These are phyloP conservation scores for Heliosperma pusillum DNA, from an alignment of 148 eudicot species.

Conservation along the genomic window DNA sequence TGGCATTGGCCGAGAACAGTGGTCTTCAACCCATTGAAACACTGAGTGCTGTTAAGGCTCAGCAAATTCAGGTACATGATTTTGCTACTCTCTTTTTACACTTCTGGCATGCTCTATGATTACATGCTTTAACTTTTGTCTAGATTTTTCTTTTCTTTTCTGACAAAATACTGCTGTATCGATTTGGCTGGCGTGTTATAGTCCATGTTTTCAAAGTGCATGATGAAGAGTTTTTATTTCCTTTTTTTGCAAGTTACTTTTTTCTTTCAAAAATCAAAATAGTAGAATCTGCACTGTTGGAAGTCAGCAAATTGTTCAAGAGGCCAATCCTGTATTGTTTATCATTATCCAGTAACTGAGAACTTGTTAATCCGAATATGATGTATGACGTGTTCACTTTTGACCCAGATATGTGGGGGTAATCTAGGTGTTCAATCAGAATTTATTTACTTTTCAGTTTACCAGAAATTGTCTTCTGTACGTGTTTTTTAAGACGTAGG, in stretches of 20 bases:
- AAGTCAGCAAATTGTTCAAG: too few species aligned
- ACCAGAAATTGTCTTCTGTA: neutral
- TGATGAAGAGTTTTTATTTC: too few species aligned
- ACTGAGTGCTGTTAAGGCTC: conserved; percentile 85
- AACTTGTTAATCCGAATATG: neutral
- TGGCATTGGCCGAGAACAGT: conserved; percentile 97
- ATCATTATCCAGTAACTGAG: neutral
- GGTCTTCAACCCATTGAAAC: conserved; percentile 97
- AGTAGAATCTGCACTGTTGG: too few species aligned
- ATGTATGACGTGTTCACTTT: neutral
- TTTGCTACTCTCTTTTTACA: neutral
- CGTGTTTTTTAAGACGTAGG: neutral
- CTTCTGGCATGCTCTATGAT: neutral
- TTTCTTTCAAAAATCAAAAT: too few species aligned
- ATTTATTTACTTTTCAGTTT: neutral
- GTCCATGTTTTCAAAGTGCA: too few species aligned
- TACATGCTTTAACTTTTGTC: neutral
- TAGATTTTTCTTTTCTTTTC: neutral
- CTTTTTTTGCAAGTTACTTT: too few species aligned
- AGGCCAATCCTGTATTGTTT: too few species aligned
- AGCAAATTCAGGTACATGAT: conserved; percentile 73
- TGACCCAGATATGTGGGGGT: neutral
- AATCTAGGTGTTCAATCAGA: neutral
- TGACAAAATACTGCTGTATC: neutral
- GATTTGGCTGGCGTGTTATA: too few species aligned